Evolutionary conservation across 495 filamentous ascomycete species (phyloP), one percentile per base, ranked within the genome.

Genomic region (Penicillium soppii): DNA sequence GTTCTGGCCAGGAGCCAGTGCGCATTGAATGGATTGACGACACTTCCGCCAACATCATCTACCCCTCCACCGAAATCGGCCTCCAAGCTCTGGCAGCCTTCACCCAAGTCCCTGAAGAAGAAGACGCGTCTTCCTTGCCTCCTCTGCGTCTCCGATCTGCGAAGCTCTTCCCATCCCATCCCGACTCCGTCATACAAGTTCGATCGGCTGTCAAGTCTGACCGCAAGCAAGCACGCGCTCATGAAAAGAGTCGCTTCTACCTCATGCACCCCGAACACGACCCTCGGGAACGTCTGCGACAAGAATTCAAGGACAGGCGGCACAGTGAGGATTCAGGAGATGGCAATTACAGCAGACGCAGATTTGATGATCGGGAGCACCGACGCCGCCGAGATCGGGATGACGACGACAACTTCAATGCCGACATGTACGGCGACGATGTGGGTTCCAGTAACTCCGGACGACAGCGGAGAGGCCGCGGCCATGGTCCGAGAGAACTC

Each of bases 21-120:
- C 79, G 81, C 16, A 72, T 97, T 56, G 90, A 97, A 69, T 98
- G 94, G 94, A 92, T 98, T 53, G 88, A 98, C 59, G 94, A 98
- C 65, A 87, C 82, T 15, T 94, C 91, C 0, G 90, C 90, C 52
- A 97, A 96, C 57, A 65, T 96, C 26, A 62, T 92, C 36, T 98
- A 91, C 74, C 74, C 78, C 22, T 80, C 76, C 20, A 69, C 86
- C 16, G 82, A 85, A n/a, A 62, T 78, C n/a, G 92, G 92, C 1
- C 58, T 78, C 2, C 75, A 82, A 42, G 92, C 91, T 12, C 78
- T 98, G n/a, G 61, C 72, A 35, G 80, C 83, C 5, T 77, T 97
- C 39, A 76, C 72, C 4, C 67, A 78, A 47, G 56, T 66, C 29
- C 47, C 52, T 25, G 65, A 70, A 43, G 64, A 74, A 49, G 65